Percentiles rank a stretch among this genome's conserved stretches.
Conservation (phyloP, 495 filamentous ascomycete species). For the Xylaria sp. region DNA sequence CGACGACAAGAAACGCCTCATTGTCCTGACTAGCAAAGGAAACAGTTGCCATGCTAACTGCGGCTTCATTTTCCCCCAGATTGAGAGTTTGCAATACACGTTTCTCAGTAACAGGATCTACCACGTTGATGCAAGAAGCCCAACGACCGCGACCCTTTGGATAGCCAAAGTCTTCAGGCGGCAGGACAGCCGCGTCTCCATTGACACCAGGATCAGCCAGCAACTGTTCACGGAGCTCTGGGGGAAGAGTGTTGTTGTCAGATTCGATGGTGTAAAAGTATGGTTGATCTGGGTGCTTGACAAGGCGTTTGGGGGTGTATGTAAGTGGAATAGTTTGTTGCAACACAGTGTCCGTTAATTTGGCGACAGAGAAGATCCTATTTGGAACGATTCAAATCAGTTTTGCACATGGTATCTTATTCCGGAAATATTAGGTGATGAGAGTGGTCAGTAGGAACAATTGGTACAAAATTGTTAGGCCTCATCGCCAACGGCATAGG, state of each 20-base stretch:
- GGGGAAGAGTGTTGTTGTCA: slow-evolving; percentile 86
- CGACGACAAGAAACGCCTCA: slow-evolving; percentile 89
- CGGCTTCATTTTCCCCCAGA: slow-evolving; percentile 88
- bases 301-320: slow-evolving; percentile 87
- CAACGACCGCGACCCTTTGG: slow-evolving; percentile 83
- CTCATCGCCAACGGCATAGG: slow-evolving; percentile 56
- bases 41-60: slow-evolving; percentile 82
- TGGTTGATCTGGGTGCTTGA: slow-evolving; percentile 85
- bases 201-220: slow-evolving; percentile 71
- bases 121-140: slow-evolving; percentile 91
- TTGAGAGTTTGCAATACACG: slow-evolving; percentile 76
- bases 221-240: slow-evolving; percentile 72
- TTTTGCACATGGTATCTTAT: slow-evolving; percentile 32
- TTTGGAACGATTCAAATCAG: slow-evolving; percentile 71
- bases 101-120: slow-evolving; percentile 82
- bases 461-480: slow-evolving; percentile 55
- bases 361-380: slow-evolving; percentile 91
- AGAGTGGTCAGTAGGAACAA: slow-evolving; percentile 61
- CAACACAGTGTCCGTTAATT: slow-evolving; percentile 82
- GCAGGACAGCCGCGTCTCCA: slow-evolving; percentile 71
- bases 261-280: slow-evolving; percentile 93
- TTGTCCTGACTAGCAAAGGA: slow-evolving; percentile 87
- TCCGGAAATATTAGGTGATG: not conserved
- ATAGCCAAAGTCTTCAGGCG: slow-evolving; percentile 89
- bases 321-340: slow-evolving; percentile 88